These are phyloP conservation scores for Neurospora sp. DNA, from an alignment of 495 filamentous ascomycete genomes.

Conservation along the genomic window DNA sequence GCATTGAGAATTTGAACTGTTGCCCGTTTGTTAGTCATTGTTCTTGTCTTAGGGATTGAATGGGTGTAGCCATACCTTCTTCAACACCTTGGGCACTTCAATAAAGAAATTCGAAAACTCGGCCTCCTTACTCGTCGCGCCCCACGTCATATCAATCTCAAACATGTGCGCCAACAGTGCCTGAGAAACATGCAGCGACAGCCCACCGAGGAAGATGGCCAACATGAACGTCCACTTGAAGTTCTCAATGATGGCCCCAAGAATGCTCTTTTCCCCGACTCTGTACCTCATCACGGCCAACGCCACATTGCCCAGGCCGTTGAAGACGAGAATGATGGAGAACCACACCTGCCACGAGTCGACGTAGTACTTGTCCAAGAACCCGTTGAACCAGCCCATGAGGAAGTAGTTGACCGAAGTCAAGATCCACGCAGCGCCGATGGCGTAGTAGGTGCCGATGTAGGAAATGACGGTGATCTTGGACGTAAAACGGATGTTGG, in stretches of 20 bases:
- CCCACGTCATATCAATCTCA: slow-evolving; percentile 65
- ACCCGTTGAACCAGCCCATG: slow-evolving; percentile 63
- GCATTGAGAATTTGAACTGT: slow-evolving; percentile 65
- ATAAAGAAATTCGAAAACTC: slow-evolving; percentile 73
- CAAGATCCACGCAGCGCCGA: slow-evolving; percentile 70
- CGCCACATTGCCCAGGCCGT: slow-evolving; percentile 55
- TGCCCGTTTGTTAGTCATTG: no score
- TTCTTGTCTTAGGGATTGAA: no score
- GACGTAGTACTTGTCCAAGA: slow-evolving; percentile 67
- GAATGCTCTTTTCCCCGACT: slow-evolving; percentile 46
- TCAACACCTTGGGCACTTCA: slow-evolving; percentile 66
- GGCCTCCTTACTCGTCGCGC: slow-evolving; percentile 59
- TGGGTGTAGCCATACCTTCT: slow-evolving; percentile 28
- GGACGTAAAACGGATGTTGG: slow-evolving; percentile 64
- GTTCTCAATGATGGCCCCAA: slow-evolving; percentile 52
- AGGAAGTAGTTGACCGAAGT: slow-evolving; percentile 70
- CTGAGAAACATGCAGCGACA: slow-evolving; percentile 59
- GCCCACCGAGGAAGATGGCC: slow-evolving; percentile 58
- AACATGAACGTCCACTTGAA: slow-evolving; percentile 65
- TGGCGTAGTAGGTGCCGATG: slow-evolving; percentile 81
- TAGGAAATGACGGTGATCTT: slow-evolving; percentile 77
- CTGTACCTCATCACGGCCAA: slow-evolving; percentile 59
- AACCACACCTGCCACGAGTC: slow-evolving; percentile 71
- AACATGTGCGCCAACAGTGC: slow-evolving; percentile 62
- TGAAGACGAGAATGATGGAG: slow-evolving; percentile 62